These are phyloP conservation scores for Trichaptum fuscoviolaceum DNA, from an alignment of 768 basidiomycete species.

Conservation along the genomic window DNA sequence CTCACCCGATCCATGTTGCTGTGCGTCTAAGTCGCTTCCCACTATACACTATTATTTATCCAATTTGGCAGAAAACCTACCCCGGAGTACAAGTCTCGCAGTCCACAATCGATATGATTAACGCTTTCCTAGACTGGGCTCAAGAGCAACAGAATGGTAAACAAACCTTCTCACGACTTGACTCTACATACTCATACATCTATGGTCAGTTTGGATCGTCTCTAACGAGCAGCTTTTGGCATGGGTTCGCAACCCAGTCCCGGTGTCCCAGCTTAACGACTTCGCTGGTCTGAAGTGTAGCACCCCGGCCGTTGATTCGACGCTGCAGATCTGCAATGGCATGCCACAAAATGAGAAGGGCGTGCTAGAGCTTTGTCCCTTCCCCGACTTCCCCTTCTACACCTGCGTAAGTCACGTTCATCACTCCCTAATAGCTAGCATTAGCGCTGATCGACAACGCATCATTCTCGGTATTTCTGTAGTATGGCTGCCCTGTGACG, in stretches of 20 bases:
- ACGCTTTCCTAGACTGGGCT: conserved; percentile 77
- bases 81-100: conserved; percentile 50
- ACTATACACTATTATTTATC: neutral
- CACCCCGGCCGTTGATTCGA: conserved; percentile 50
- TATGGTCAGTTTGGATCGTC: conserved; percentile 61
- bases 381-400: conserved; percentile 73
- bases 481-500: conserved; percentile 70
- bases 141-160: conserved; percentile 61
- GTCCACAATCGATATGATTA: conserved; percentile 69
- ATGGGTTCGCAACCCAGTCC: conserved; percentile 69
- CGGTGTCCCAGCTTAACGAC: conserved; percentile 50
- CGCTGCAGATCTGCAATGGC: conserved; percentile 67
- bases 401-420: conserved; percentile 60
- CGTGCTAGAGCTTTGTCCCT: conserved; percentile 53
- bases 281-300: conserved; percentile 57
- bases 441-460: neutral
- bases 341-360: conserved; percentile 64
- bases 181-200: conserved; percentile 2
- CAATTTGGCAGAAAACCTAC: conserved; percentile 36
- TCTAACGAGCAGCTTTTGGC: conserved; percentile 64
- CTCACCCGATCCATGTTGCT: conserved; percentile 74
- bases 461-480: conserved; percentile 8
- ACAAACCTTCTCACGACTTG: conserved; percentile 12
- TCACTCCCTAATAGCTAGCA: neutral
- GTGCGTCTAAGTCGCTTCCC: conserved; percentile 26